Conservation (phyloP, 2,329 filamentous ascomycete genomes). For the Mollisia scopiformis region DNA sequence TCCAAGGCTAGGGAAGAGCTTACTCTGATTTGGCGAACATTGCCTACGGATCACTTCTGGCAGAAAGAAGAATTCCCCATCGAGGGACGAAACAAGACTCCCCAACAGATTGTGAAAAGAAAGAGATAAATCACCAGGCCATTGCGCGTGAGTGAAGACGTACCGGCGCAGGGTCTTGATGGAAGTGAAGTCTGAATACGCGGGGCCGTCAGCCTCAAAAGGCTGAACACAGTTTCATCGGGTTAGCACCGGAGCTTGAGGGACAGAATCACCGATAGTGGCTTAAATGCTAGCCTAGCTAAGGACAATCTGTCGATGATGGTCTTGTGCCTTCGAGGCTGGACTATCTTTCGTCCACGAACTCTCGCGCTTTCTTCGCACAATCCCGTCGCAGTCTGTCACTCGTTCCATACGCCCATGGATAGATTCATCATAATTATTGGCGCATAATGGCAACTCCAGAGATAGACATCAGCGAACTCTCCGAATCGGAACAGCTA, state of each 20-base stretch:
- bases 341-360: background rate
- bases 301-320: background rate
- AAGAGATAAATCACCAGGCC: constrained; percentile 3
- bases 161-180: background rate
- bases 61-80: constrained; percentile 17
- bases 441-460: constrained; percentile 6
- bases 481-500: constrained; percentile 39
- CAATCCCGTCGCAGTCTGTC: background rate
- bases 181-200: constrained; percentile 1
- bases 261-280: background rate
- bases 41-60: constrained; percentile 24
- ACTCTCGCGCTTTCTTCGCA: background rate
- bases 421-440: background rate
- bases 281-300: background rate
- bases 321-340: background rate
- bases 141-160: constrained; percentile 4
- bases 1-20: constrained; percentile 16
- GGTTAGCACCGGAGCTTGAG: background rate
- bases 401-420: background rate
- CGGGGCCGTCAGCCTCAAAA: constrained; percentile 14
- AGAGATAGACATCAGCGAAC: constrained; percentile 13
- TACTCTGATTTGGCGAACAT: constrained; percentile 36
- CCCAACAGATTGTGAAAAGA: background rate
- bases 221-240: constrained; percentile 5
- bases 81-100: constrained; percentile 4